Conservation (phyloP, 805 yeast genomes). For the Hanseniaspora occidentalis region DNA sequence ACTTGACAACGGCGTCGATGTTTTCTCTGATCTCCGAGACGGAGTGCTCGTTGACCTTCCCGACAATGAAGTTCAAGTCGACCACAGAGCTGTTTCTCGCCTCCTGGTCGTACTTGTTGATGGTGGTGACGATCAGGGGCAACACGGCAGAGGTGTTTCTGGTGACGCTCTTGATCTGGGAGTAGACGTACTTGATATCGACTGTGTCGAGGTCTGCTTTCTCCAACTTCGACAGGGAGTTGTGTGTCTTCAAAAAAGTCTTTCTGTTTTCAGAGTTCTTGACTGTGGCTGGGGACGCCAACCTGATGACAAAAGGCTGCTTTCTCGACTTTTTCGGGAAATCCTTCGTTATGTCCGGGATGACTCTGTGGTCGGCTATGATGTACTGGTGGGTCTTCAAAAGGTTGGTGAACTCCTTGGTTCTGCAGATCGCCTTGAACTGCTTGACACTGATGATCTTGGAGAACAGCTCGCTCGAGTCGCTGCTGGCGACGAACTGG, state of each 20-base stretch:
- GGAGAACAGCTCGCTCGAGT: constrained; percentile 35
- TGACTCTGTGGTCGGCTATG: constrained; percentile 4
- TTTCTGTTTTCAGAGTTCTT: constrained; percentile 1
- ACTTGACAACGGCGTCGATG: constrained; percentile 27
- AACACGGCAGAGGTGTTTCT: constrained; percentile 54
- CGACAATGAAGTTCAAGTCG: constrained; percentile 48
- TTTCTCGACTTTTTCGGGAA: constrained; percentile 3
- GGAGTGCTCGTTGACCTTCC: constrained; percentile 24
- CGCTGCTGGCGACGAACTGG: background rate
- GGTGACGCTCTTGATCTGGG: constrained; percentile 53
- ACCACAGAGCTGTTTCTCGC: constrained; percentile 35
- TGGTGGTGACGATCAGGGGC: constrained; percentile 6
- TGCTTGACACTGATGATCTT: constrained; percentile 50
- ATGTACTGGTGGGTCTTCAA: background rate
- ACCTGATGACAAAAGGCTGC: constrained; percentile 5
- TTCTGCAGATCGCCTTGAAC: constrained; percentile 26
- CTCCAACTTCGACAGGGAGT: constrained; percentile 3
- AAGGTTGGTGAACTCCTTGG: constrained; percentile 18
- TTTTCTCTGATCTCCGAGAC: constrained; percentile 17
- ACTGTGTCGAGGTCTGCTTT: constrained; percentile 30
- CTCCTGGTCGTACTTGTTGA: constrained; percentile 6
- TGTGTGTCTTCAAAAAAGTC: constrained; percentile 4
- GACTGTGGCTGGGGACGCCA: constrained; percentile 2
- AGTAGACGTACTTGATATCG: constrained; percentile 50
- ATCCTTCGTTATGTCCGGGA: background rate